A percentile compares a stretch with the other conserved stretches of the same genome.
These are phyloP conservation scores for Phytophthora pluvialis DNA, from an alignment of 352 stramenopile genomes.

Conservation along the genomic window DNA sequence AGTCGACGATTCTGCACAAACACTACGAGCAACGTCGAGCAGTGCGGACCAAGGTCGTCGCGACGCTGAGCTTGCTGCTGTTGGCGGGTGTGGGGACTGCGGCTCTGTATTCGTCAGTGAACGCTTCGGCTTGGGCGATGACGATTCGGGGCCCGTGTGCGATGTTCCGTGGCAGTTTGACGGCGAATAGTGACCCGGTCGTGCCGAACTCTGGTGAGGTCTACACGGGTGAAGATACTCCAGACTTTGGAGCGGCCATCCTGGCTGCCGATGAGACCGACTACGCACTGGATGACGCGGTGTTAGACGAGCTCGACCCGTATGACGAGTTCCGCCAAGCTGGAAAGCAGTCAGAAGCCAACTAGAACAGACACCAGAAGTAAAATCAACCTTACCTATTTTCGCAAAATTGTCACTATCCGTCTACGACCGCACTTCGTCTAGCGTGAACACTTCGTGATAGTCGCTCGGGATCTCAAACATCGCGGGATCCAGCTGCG, in stretches of 20 bases:
- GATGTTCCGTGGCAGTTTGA: constrained; percentile 21
- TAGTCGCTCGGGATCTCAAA: constrained; percentile 69
- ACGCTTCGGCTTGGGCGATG: constrained; percentile 10
- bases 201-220: constrained; percentile 2
- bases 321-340: constrained; percentile 18
- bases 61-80: constrained; percentile 23
- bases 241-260: constrained; percentile 14
- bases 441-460: constrained; percentile 58
- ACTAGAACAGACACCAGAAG: constrained; percentile 5
- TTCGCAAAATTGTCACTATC: constrained; percentile 12
- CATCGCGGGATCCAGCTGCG: constrained; percentile 51
- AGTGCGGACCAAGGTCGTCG: constrained; percentile 28
- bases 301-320: constrained; percentile 25
- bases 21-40: constrained; percentile 27
- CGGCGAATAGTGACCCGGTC: neutral
- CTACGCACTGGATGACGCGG: constrained; percentile 10
- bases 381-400: constrained; percentile 7
- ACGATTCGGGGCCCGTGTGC: constrained; percentile 3
- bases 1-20: constrained; percentile 35
- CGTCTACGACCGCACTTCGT: constrained; percentile 54
- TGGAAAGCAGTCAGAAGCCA: constrained; percentile 10
- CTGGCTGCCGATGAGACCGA: constrained; percentile 10
- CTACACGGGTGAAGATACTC: constrained; percentile 20
- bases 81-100: constrained; percentile 19
- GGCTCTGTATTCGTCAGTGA: constrained; percentile 21